phyloP scores from a whole-genome alignment of 768 basidiomycete species.

The Leccinum variicolor region DNA sequence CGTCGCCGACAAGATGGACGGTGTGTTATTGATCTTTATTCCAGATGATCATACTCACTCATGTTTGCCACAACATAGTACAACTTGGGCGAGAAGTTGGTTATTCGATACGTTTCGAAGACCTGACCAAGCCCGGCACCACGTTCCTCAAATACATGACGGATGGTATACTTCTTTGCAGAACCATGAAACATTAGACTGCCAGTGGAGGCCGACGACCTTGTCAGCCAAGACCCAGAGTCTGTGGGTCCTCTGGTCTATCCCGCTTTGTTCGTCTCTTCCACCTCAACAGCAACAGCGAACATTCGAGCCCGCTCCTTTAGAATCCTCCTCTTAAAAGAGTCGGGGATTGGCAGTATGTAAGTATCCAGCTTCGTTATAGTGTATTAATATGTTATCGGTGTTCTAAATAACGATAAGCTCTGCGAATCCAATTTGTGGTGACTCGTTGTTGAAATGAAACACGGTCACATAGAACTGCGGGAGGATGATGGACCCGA shows the following conservation, averaged over 20 bases:
- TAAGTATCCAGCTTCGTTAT: too few relatives aligned
- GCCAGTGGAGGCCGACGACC: slow-evolving; percentile 88
- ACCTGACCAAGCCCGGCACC: slow-evolving; percentile 72
- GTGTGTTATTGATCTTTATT: slow-evolving; percentile 43
- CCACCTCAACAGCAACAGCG: slow-evolving; percentile 94
- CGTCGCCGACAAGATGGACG: slow-evolving; percentile 99
- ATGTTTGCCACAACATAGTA: slow-evolving; percentile 46
- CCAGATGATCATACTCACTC: neutral
- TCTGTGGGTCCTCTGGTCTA: slow-evolving; percentile 82
- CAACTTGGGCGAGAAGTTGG: slow-evolving; percentile 93
- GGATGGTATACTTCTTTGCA: slow-evolving; percentile 97
- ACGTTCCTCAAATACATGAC: slow-evolving; percentile 99
- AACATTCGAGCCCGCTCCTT: slow-evolving; percentile 93
- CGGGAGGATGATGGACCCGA: too few relatives aligned
- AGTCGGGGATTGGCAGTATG: too few relatives aligned
- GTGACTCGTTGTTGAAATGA: too few relatives aligned
- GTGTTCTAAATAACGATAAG: too few relatives aligned
- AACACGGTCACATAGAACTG: too few relatives aligned
- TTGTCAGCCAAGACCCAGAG: slow-evolving; percentile 65
- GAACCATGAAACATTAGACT: slow-evolving; percentile 97
- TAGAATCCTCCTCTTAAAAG: too few relatives aligned
- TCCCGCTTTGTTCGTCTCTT: slow-evolving; percentile 93
- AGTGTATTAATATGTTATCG: too few relatives aligned
- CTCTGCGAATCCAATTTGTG: too few relatives aligned
- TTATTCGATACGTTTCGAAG: slow-evolving; percentile 98